Percentiles rank a stretch among this genome's conserved stretches.
These are phyloP conservation scores for Rhododendron kiyosumense DNA, from an alignment of 148 eudicot species.

Conservation along the genomic window DNA sequence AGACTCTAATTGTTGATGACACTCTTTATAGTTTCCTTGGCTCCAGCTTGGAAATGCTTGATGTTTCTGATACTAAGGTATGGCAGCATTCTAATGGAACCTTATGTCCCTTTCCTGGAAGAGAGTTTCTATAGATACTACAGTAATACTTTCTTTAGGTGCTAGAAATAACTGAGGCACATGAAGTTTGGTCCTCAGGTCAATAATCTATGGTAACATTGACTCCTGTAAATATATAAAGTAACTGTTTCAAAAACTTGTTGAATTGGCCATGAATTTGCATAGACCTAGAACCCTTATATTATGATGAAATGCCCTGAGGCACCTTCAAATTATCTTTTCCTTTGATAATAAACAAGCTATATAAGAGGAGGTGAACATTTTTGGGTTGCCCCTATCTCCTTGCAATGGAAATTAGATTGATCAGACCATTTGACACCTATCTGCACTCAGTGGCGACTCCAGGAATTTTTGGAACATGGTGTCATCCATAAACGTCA, in stretches of 20 bases:
- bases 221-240: neutral
- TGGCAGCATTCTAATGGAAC: constrained; percentile 16
- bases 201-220: neutral
- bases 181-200: neutral
- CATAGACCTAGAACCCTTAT: neutral
- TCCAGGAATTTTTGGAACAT: too few species aligned
- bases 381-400: neutral
- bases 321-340: neutral
- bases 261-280: neutral
- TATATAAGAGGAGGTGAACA: neutral
- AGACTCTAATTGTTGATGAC: constrained; percentile 42
- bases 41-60: constrained; percentile 69
- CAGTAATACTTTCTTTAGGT: neutral
- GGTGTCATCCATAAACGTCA: too few species aligned
- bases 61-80: constrained; percentile 79
- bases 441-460: neutral
- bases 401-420: neutral
- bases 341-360: neutral
- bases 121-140: neutral
- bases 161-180: neutral
- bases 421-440: neutral
- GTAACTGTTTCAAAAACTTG: neutral
- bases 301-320: neutral
- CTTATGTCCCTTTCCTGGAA: neutral
- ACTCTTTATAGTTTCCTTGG: constrained; percentile 52